These are phyloP conservation scores for Ephemerocybe angulata DNA, from an alignment of 768 basidiomycete genomes.

Conservation along the genomic window DNA sequence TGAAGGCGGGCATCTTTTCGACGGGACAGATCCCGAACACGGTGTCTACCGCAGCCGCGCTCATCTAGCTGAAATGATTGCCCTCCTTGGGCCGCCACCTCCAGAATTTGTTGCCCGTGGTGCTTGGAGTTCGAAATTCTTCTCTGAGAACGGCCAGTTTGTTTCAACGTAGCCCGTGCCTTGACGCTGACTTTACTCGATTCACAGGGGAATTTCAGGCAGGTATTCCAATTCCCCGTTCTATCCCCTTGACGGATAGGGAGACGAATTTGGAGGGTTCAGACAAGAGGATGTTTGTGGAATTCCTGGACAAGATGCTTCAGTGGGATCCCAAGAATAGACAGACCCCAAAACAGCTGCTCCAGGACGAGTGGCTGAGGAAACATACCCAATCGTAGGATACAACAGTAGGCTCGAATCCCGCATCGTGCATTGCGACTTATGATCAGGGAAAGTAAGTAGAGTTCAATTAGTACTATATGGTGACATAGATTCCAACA, in stretches of 20 bases:
- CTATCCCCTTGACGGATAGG: background rate
- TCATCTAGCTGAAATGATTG: conserved; percentile 13
- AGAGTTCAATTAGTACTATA: too few species aligned
- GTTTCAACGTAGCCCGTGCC: background rate
- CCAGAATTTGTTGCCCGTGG: background rate
- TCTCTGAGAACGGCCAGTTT: background rate
- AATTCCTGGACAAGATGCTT: conserved; percentile 11
- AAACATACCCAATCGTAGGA: too few species aligned
- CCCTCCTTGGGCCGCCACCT: conserved; percentile 12
- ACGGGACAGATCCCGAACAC: background rate
- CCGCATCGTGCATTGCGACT: too few species aligned
- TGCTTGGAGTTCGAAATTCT: background rate
- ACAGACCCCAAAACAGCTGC: conserved; percentile 4
- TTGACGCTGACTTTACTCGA: background rate
- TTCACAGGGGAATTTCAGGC: background rate
- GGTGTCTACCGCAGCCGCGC: background rate
- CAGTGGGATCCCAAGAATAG: conserved; percentile 11
- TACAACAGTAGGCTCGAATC: too few species aligned
- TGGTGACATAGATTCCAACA: too few species aligned
- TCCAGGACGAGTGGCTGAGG: conserved; percentile 10
- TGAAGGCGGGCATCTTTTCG: background rate
- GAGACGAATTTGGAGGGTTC: background rate
- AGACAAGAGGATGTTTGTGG: conserved; percentile 7
- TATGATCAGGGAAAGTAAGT: too few species aligned
- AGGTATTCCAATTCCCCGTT: background rate